Conservation (phyloP, 495 filamentous ascomycete species). For the Aspergillus saccharolyticus region DNA sequence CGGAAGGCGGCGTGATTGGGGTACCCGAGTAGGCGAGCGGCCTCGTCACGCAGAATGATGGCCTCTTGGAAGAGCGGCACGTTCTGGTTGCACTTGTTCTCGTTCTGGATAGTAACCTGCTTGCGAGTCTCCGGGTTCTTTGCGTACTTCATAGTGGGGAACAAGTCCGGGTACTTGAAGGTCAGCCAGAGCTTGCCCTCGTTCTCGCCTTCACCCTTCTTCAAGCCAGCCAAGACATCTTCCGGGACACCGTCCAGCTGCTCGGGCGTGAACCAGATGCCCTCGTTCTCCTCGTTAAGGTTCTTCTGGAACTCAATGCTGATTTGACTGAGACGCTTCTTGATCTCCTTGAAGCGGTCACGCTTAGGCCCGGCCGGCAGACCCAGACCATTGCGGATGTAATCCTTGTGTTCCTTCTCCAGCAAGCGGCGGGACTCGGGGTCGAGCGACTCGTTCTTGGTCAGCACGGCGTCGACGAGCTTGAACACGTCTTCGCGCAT, state of each 20-base stretch:
- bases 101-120: constrained; percentile 55
- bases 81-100: constrained; percentile 86
- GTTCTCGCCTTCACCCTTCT: constrained; percentile 67
- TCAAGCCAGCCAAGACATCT: constrained; percentile 57
- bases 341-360: constrained; percentile 68
- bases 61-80: constrained; percentile 81
- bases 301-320: constrained; percentile 65
- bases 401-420: constrained; percentile 65
- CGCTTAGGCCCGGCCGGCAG: constrained; percentile 56
- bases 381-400: constrained; percentile 58
- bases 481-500: constrained; percentile 67
- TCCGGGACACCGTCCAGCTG: constrained; percentile 61
- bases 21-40: constrained; percentile 84
- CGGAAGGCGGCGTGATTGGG: constrained; percentile 86
- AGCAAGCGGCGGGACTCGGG: constrained; percentile 58
- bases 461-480: constrained; percentile 55
- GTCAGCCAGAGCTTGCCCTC: constrained; percentile 59
- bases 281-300: constrained; percentile 64
- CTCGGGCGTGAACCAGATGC: constrained; percentile 58
- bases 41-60: constrained; percentile 85
- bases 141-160: constrained; percentile 61
- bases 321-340: constrained; percentile 61
- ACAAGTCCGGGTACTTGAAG: constrained; percentile 67
- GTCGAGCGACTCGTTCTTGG: constrained; percentile 56
- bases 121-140: constrained; percentile 53